Percentiles rank a stretch among this genome's conserved stretches.
Conservation (phyloP, 2,329 filamentous ascomycete species). For the Cladosporium colombiae region DNA sequence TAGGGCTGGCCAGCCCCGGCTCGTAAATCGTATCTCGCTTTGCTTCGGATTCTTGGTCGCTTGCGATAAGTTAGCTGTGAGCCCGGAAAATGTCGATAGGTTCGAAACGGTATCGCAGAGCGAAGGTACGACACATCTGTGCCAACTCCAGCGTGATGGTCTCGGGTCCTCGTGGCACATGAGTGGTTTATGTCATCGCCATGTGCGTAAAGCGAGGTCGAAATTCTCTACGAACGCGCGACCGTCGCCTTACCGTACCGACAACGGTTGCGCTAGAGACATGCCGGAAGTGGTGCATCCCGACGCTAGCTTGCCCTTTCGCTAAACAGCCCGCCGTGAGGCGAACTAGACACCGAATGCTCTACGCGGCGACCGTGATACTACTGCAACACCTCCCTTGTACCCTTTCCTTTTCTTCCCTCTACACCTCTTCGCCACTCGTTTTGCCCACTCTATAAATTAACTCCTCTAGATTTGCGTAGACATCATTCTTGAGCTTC, state of each 20-base stretch:
- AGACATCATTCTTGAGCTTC: neutral
- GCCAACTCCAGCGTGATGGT: neutral
- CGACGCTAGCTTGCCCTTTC: constrained; percentile 10
- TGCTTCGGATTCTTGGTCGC: neutral
- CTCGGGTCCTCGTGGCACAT: neutral
- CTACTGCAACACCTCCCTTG: neutral
- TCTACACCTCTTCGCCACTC: neutral
- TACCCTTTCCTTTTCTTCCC: neutral
- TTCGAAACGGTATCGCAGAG: neutral
- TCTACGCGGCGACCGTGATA: constrained; percentile 3
- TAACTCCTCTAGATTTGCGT: no score
- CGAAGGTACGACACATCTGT: neutral
- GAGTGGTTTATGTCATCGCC: neutral
- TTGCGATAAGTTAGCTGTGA: neutral
- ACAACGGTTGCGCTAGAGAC: constrained; percentile 5
- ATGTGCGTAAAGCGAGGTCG: constrained; percentile 2
- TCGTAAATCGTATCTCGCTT: constrained; percentile 11
- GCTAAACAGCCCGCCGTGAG: constrained; percentile 7
- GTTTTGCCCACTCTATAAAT: neutral
- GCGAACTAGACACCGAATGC: constrained; percentile 12
- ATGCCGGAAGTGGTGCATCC: neutral
- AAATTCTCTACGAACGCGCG: neutral
- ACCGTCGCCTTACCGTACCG: neutral
- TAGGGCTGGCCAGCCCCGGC: neutral
- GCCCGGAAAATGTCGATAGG: neutral